These are phyloP conservation scores for Hanseniaspora thailandica DNA, from an alignment of 805 yeast species.

Conservation along the genomic window DNA sequence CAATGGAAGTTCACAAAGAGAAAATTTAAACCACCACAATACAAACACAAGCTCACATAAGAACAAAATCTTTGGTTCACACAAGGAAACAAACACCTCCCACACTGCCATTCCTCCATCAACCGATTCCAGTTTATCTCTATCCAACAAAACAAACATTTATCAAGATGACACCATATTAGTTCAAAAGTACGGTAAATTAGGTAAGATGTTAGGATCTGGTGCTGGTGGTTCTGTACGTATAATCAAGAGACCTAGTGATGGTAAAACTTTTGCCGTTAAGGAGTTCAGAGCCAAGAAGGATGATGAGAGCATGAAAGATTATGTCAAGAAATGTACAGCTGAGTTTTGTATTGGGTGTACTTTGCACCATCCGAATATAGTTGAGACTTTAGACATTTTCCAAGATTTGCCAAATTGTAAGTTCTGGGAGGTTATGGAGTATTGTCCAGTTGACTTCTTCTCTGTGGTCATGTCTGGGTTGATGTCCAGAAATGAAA, in stretches of 20 bases:
- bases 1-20: not conserved
- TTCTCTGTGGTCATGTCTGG: constrained; percentile 83
- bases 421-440: constrained; percentile 73
- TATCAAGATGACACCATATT: constrained; percentile 42
- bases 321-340: constrained; percentile 74
- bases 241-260: constrained; percentile 53
- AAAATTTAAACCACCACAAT: not conserved
- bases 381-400: constrained; percentile 67
- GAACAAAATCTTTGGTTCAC: not conserved
- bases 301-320: constrained; percentile 58
- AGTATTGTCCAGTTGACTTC: constrained; percentile 73
- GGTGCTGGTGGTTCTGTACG: constrained; percentile 88
- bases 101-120: constrained; percentile 31
- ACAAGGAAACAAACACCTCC: constrained; percentile 3
- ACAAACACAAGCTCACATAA: constrained; percentile 21
- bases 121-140: constrained; percentile 27
- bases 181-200: constrained; percentile 53
- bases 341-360: constrained; percentile 84
- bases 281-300: constrained; percentile 68
- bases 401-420: constrained; percentile 44
- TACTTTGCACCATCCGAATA: constrained; percentile 68
- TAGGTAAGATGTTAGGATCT: constrained; percentile 66
- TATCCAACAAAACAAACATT: constrained; percentile 30
- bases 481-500: constrained; percentile 67
- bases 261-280: constrained; percentile 66